A percentile compares a stretch with the other conserved stretches of the same genome.
phyloP scores from a whole-genome alignment of 192 early-diverging fungal genomes.

The Podila minutissima region DNA sequence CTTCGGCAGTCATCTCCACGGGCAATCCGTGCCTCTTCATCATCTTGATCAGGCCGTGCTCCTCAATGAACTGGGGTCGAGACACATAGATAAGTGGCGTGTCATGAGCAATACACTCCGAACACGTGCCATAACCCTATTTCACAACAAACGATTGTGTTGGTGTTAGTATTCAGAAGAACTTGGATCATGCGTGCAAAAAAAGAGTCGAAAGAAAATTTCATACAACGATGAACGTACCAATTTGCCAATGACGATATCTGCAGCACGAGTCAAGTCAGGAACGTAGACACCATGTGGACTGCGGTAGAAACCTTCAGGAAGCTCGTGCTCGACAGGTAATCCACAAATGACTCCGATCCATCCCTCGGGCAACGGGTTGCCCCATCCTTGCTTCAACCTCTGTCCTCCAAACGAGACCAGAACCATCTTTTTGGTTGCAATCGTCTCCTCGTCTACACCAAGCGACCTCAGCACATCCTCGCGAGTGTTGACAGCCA shows the following conservation, averaged over 20 bases:
- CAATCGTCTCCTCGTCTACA: constrained; percentile 54
- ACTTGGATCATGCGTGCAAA: neutral
- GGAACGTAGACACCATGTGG: constrained; percentile 68
- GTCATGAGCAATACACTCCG: constrained; percentile 67
- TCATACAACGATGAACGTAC: constrained; percentile 4
- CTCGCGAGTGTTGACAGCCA: constrained; percentile 49
- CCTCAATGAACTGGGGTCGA: constrained; percentile 69
- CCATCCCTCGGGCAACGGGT: constrained; percentile 62
- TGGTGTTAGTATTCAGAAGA: neutral
- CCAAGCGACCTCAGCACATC: constrained; percentile 51
- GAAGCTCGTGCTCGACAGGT: constrained; percentile 55
- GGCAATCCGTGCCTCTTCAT: constrained; percentile 66
- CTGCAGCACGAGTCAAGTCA: constrained; percentile 66
- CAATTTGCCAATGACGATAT: constrained; percentile 70
- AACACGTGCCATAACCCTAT: constrained; percentile 71
- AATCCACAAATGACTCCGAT: constrained; percentile 67
- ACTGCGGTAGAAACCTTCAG: constrained; percentile 58
- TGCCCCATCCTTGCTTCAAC: constrained; percentile 58
- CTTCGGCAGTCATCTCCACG: constrained; percentile 62
- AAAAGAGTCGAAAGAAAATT: neutral
- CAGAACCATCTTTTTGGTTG: constrained; percentile 58
- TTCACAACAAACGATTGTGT: neutral
- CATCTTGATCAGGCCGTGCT: constrained; percentile 60
- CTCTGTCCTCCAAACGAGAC: constrained; percentile 64
- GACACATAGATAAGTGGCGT: constrained; percentile 69